Evolutionary conservation across 202 grass and related monocot genomes (phyloP).

Genomic region (Carex sylvatica): DNA sequence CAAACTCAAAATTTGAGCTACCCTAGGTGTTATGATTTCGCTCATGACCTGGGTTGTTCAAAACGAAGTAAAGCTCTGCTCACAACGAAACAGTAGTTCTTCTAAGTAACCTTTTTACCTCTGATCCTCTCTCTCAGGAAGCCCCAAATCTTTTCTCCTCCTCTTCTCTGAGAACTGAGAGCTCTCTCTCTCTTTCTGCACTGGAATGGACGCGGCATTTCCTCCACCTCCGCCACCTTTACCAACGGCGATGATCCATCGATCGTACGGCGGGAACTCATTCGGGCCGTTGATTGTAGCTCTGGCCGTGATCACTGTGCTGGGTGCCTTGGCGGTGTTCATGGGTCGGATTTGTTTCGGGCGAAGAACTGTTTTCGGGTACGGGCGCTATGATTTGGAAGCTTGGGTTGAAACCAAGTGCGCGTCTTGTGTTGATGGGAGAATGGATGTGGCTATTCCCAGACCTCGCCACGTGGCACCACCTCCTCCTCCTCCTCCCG

Average conservation of each 20-base stretch:
- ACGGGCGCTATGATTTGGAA: slow-evolving; percentile 59
- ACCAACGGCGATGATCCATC: slow-evolving; percentile 34
- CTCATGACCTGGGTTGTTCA: neutral
- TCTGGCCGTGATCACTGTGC: slow-evolving; percentile 58
- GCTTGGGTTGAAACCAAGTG: slow-evolving; percentile 78
- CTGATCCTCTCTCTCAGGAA: neutral
- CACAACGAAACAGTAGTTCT: neutral
- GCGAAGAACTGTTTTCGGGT: slow-evolving; percentile 40
- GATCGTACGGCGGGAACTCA: slow-evolving; percentile 30
- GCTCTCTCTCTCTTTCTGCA: neutral
- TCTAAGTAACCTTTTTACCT: neutral
- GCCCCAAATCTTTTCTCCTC: neutral
- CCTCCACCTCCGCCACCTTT: slow-evolving; percentile 30
- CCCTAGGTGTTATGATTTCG: too few species aligned
- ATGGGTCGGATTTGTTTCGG: slow-evolving; percentile 80
- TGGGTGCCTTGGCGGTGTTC: slow-evolving; percentile 55
- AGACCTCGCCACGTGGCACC: slow-evolving; percentile 14
- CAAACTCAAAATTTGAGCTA: too few species aligned
- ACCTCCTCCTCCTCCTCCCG: neutral
- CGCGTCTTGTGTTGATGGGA: slow-evolving; percentile 64
- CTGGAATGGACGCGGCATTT: neutral
- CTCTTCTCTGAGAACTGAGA: neutral
- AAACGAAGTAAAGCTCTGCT: neutral
- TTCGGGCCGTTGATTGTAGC: slow-evolving; percentile 79
- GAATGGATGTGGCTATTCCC: slow-evolving; percentile 15